Conservation (phyloP, 352 stramenopile species). For the Phytophthora hybrid region DNA sequence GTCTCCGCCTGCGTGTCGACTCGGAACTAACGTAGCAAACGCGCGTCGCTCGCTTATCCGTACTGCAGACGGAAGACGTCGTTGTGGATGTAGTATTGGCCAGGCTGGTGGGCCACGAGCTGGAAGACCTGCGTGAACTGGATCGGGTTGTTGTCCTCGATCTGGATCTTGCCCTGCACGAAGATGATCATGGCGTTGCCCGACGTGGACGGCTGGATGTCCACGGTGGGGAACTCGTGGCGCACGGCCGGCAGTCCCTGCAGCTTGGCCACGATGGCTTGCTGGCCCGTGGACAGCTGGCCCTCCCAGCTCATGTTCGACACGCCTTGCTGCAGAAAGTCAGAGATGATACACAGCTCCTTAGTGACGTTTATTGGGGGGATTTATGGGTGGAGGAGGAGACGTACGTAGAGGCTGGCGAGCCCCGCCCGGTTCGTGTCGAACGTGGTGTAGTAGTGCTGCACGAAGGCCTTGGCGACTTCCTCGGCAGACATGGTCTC, state of each 20-base stretch:
- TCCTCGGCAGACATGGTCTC: constrained; percentile 84
- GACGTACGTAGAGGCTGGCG: constrained; percentile 82
- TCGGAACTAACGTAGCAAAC: constrained; percentile 23
- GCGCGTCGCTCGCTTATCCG: constrained; percentile 70
- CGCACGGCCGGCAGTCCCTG: constrained; percentile 65
- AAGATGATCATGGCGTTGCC: constrained; percentile 96
- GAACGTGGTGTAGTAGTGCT: constrained; percentile 91
- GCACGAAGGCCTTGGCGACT: constrained; percentile 86
- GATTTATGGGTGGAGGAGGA: not conserved
- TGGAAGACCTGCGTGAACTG: constrained; percentile 99
- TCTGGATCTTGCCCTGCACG: constrained; percentile 94
- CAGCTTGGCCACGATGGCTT: constrained; percentile 93
- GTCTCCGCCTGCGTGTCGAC: constrained; percentile 1
- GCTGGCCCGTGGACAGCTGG: constrained; percentile 68
- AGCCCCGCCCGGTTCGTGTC: constrained; percentile 81
- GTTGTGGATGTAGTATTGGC: constrained; percentile 98
- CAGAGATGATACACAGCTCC: not conserved
- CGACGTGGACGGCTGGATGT: constrained; percentile 94
- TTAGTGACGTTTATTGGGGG: not conserved
- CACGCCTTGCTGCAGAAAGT: constrained; percentile 57
- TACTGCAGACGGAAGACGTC: constrained; percentile 98
- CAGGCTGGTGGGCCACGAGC: constrained; percentile 92
- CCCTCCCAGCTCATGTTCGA: constrained; percentile 89
- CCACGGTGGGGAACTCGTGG: constrained; percentile 90
- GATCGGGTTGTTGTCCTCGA: constrained; percentile 94